A percentile compares a stretch with the other conserved stretches of the same genome.
Conservation (phyloP, 805 yeast genomes). For the Ogataea corticis region DNA sequence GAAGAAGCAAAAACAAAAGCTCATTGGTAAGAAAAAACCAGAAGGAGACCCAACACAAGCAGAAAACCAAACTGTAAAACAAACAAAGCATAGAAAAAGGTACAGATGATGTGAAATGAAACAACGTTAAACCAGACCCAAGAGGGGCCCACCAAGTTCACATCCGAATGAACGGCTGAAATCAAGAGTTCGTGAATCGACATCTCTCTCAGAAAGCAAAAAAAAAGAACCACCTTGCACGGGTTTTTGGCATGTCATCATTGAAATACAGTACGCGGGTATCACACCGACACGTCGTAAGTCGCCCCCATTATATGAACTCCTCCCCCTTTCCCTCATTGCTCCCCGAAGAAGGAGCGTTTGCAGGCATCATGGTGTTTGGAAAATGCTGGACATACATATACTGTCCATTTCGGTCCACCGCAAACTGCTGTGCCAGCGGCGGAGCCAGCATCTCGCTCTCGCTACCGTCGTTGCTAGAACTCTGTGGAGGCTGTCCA, state of each 20-base stretch:
- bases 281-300: no score
- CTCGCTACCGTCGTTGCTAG: constrained; percentile 13
- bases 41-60: no score
- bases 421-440: constrained; percentile 24
- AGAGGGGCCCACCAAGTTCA: no score
- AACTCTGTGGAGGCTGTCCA: constrained; percentile 23
- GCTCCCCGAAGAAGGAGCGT: constrained; percentile 3
- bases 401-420: constrained; percentile 32
- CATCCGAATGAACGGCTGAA: no score
- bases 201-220: neutral
- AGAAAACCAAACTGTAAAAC: no score
- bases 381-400: constrained; percentile 31
- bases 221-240: neutral
- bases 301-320: constrained; percentile 1
- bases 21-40: no score
- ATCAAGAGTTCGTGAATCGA: no score
- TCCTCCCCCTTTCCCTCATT: constrained; percentile 7
- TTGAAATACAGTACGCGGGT: neutral
- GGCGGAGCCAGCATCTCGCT: constrained; percentile 12
- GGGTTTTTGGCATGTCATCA: neutral
- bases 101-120: no score
- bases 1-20: no score
- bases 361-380: constrained; percentile 17
- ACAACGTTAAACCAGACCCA: no score
- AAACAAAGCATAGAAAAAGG: no score